Percentiles rank a stretch among this genome's conserved stretches.
Evolutionary conservation across 345 rosid genomes (phyloP).

Genomic region (Rhodamnia rubescens): DNA sequence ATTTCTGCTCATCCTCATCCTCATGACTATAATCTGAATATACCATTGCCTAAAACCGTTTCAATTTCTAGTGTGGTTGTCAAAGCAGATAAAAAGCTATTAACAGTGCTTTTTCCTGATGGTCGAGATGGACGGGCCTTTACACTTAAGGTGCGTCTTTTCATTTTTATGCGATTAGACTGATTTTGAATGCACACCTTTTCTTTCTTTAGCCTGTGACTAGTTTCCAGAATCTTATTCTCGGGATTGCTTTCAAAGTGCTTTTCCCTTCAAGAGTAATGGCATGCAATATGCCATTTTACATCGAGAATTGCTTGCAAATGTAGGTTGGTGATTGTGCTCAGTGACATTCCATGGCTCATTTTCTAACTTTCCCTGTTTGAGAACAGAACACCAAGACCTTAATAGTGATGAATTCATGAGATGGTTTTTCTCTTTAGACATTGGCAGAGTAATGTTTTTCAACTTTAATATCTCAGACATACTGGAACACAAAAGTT

Average conservation of each 20-base stretch:
- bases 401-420: background rate
- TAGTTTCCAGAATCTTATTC: background rate
- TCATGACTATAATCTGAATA: background rate
- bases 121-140: slow-evolving; percentile 96
- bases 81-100: slow-evolving; percentile 87
- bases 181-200: background rate
- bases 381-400: background rate
- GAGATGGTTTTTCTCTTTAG: background rate
- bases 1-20: background rate
- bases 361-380: background rate
- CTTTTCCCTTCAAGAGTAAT: background rate
- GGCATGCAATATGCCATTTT: background rate
- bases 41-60: background rate
- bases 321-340: background rate
- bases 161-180: background rate
- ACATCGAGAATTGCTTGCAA: background rate
- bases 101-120: slow-evolving; percentile 92
- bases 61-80: slow-evolving; percentile 64
- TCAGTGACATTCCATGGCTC: background rate
- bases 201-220: background rate
- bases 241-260: background rate
- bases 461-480: background rate
- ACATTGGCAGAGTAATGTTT: background rate
- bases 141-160: slow-evolving; percentile 67
- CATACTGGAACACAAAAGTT: background rate